Evolutionary conservation across 2,329 filamentous ascomycete species (phyloP).

Genomic region (Dactylonectria macrodidyma): DNA sequence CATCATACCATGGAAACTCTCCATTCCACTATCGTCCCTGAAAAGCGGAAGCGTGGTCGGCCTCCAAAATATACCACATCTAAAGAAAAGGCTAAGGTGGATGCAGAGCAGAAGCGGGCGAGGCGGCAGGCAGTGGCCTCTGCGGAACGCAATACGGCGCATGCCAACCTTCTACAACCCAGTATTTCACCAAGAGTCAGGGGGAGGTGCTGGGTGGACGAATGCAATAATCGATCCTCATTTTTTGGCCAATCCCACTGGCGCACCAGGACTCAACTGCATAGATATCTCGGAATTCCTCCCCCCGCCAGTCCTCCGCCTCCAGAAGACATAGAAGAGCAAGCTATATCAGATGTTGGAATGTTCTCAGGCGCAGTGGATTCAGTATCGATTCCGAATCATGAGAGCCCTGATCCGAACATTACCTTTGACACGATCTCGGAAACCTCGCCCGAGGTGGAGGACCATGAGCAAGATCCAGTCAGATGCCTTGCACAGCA

Average conservation of each 20-base stretch:
- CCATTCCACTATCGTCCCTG: no score
- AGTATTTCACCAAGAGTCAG: not conserved
- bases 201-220: not conserved
- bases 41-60: no score
- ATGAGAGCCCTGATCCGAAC: not conserved
- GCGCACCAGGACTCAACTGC: not conserved
- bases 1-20: no score
- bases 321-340: constrained; percentile 1
- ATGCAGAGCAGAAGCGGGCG: constrained; percentile 10
- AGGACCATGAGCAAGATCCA: constrained; percentile 2
- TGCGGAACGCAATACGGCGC: not conserved
- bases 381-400: constrained; percentile 2
- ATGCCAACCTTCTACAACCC: not conserved
- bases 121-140: not conserved
- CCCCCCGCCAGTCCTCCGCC: not conserved
- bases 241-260: not conserved
- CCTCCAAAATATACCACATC: no score
- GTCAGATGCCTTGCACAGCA: not conserved
- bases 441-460: not conserved
- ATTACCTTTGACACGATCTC: constrained; percentile 7
- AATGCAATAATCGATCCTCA: not conserved
- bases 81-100: constrained; percentile 4
- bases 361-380: not conserved
- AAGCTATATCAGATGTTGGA: not conserved
- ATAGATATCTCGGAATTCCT: constrained; percentile 1